phyloP scores from a whole-genome alignment of 306 rosid species.

The Notholithocarpus densiflorus region DNA sequence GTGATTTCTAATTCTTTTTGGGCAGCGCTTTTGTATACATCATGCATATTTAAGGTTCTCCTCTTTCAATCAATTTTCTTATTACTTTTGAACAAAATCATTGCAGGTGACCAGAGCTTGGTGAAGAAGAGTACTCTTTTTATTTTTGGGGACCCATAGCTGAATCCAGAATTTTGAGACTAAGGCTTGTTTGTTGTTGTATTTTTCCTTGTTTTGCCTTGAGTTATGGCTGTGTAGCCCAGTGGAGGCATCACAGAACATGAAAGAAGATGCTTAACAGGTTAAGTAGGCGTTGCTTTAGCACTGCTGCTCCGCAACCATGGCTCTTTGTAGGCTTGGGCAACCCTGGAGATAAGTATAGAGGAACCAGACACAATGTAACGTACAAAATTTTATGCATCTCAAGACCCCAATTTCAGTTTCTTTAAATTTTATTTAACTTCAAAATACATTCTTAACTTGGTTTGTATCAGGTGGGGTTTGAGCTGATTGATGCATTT shows the following conservation, averaged over 20 bases:
- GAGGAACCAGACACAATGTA: constrained; percentile 92
- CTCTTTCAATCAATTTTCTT: background rate
- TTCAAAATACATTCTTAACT: background rate
- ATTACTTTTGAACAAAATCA: background rate
- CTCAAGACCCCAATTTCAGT: background rate
- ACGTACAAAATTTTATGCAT: background rate
- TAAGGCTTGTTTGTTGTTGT: no score
- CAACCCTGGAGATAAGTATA: constrained; percentile 81
- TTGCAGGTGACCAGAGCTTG: background rate
- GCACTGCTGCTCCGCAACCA: constrained; percentile 47
- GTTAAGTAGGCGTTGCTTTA: constrained; percentile 44
- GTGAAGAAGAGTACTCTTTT: background rate
- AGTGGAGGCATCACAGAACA: background rate
- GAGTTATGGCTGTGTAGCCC: background rate
- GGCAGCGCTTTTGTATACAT: background rate
- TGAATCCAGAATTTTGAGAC: no score
- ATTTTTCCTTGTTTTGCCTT: background rate
- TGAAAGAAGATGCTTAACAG: constrained; percentile 40
- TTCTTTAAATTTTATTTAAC: background rate
- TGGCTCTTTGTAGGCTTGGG: constrained; percentile 89
- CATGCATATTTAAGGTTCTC: background rate
- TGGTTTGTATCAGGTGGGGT: constrained; percentile 58
- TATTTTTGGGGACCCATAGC: no score
- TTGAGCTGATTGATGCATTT: constrained; percentile 86
- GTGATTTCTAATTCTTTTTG: background rate